A percentile compares a stretch with the other conserved stretches of the same genome.
Evolutionary conservation across 768 basidiomycete species (phyloP).

Genomic region (Flagelloscypha sp.): DNA sequence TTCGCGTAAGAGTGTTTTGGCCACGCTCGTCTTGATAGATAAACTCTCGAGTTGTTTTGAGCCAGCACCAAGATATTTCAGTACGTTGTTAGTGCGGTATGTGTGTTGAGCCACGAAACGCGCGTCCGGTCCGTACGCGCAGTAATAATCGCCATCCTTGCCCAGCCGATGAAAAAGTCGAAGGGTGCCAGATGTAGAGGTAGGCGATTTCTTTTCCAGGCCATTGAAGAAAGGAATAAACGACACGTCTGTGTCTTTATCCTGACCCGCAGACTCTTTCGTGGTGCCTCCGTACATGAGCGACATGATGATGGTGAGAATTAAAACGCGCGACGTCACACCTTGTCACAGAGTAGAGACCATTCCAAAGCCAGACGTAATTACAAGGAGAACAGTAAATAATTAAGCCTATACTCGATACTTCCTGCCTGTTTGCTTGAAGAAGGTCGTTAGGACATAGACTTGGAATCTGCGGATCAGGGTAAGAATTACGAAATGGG

Average conservation of each 20-base stretch:
- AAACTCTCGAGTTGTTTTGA: conserved; percentile 66
- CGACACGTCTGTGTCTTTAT: conserved; percentile 65
- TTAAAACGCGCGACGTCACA: no score
- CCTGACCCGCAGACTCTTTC: no score
- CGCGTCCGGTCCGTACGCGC: conserved; percentile 85
- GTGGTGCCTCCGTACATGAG: no score
- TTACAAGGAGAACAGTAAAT: no score
- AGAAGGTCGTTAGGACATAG: conserved; percentile 91
- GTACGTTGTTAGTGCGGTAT: conserved; percentile 82
- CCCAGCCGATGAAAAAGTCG: conserved; percentile 73
- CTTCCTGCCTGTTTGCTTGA: conserved; percentile 84
- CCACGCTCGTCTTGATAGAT: conserved; percentile 64
- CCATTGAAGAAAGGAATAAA: conserved; percentile 66
- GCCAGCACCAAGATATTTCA: conserved; percentile 79
- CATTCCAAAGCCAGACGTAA: no score
- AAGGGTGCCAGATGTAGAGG: conserved; percentile 68
- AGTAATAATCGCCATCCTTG: conserved; percentile 60
- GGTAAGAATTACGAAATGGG: conserved; percentile 6
- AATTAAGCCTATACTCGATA: conserved; percentile 90
- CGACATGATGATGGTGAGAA: no score
- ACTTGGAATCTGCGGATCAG: conserved; percentile 61
- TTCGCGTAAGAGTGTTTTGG: conserved; percentile 78
- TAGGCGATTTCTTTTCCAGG: conserved; percentile 59
- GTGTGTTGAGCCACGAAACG: conserved; percentile 77
- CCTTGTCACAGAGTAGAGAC: no score